phyloP scores from a whole-genome alignment of 2,329 filamentous ascomycete species.

The Nannizziopsis arthrosporioides region DNA sequence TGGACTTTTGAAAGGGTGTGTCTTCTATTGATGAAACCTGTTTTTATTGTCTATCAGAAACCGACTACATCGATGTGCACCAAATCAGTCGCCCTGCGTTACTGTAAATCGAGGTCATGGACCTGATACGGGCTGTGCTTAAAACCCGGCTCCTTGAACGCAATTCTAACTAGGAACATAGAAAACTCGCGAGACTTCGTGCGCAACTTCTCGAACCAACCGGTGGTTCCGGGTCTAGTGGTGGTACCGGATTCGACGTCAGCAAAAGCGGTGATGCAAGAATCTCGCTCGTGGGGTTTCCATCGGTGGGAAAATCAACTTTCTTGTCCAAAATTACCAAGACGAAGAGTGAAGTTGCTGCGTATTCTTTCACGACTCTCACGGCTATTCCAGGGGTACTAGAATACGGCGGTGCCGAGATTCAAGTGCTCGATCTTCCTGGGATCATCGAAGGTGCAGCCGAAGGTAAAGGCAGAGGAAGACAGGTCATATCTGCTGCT shows the following conservation, averaged over 20 bases:
- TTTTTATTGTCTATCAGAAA: not conserved
- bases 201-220: slow-evolving; percentile 88
- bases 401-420: slow-evolving; percentile 95
- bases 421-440: slow-evolving; percentile 91
- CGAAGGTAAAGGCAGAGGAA: slow-evolving; percentile 87
- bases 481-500: slow-evolving; percentile 93
- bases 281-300: slow-evolving; percentile 96
- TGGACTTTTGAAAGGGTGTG: slow-evolving; percentile 87
- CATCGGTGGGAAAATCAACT: slow-evolving; percentile 95
- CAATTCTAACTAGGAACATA: slow-evolving; percentile 29
- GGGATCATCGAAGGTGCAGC: slow-evolving; percentile 96
- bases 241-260: slow-evolving; percentile 75
- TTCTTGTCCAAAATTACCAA: slow-evolving; percentile 99
- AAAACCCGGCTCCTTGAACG: not conserved
- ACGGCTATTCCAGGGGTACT: slow-evolving; percentile 95
- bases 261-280: slow-evolving; percentile 93
- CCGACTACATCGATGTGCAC: not conserved
- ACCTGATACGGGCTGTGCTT: not conserved
- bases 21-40: not conserved
- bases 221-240: slow-evolving; percentile 63
- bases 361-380: slow-evolving; percentile 93
- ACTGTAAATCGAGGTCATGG: not conserved
- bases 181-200: slow-evolving; percentile 88
- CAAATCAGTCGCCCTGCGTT: not conserved
- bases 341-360: slow-evolving; percentile 88